Base-by-base conservation (phyloP, 257 asterid species). In the Penstemon newberryi region DNA sequence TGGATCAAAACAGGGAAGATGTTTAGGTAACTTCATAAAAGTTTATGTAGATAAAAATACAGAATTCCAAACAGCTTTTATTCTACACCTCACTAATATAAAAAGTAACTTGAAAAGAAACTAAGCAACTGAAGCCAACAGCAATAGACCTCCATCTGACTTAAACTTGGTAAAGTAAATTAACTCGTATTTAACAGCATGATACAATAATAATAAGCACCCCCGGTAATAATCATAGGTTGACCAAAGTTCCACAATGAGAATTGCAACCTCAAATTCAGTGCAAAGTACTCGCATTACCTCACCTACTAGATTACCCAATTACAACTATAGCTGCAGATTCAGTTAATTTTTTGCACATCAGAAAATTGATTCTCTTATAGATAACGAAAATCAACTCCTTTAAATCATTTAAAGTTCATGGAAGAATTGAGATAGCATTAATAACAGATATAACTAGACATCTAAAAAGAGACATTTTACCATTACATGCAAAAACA, bases 241-340 rank as follows among this genome's bases (percentile, higher is more conserved):
- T 12, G 37, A 56, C 67, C 71, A 62, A 44, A 69, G 43, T 37
- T n/a, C 39, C 12, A 51, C 15, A 58, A 9, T 36, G 42, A 54
- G 37, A 66, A 49, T 70, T 75, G 73, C 46, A 18, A 60, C 18
- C 63, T 25, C 43, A 10, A 61, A 15, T 55, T 51, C 11, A 11
- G 8, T 45, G 19, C 45, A 10, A 54, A 25, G 56, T 37, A 49
- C n/a, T 45, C 54, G 43, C 75, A 60, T 66, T 11, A 12, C 8
- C 50, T 15, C 25, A 45, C 37, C 51, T 52, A 36, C 75, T 47
- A 60, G 60, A 52, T 40, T n/a, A 41, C n/a, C 56, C 25, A 3
- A 44, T 36, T 37, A 66, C 43, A 60, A 43, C 56, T 18, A 44
- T 9, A 70, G 51, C 11, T 42, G 3, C 45, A 55, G 63, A 33